These are phyloP conservation scores for Ilex asprella DNA, from an alignment of 257 asterid genomes.

Conservation along the genomic window DNA sequence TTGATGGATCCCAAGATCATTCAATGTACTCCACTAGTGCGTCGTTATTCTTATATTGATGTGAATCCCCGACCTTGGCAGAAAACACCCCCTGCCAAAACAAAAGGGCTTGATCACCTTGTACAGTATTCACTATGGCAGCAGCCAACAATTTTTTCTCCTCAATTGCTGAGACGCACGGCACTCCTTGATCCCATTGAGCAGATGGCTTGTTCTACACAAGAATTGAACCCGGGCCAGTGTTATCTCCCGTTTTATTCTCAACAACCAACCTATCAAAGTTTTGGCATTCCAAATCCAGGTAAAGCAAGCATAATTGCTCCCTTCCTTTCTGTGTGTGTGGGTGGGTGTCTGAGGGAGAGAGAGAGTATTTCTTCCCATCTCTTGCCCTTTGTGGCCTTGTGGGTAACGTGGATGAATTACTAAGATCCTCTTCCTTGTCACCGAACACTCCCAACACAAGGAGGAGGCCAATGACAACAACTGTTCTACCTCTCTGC, in stretches of 20 bases:
- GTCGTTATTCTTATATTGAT: slow-evolving; percentile 16
- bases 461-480: too few species aligned
- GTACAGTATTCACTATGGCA: slow-evolving; percentile 23
- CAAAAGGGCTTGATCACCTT: slow-evolving; percentile 6
- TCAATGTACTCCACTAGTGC: slow-evolving; percentile 13
- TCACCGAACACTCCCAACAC: too few species aligned
- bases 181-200: slow-evolving; percentile 5
- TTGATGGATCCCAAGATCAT: slow-evolving; percentile 7
- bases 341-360: neutral
- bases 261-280: slow-evolving; percentile 1
- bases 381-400: too few species aligned
- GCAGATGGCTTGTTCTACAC: slow-evolving; percentile 5
- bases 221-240: slow-evolving; percentile 6
- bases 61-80: slow-evolving; percentile 8
- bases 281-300: slow-evolving; percentile 7
- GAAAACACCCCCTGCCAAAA: slow-evolving; percentile 10
- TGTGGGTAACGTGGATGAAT: too few species aligned
- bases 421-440: too few species aligned
- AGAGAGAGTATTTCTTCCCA: too few species aligned
- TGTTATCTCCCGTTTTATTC: neutral
- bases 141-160: slow-evolving; percentile 25
- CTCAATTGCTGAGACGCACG: slow-evolving; percentile 5
- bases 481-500: too few species aligned
- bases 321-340: too few species aligned
- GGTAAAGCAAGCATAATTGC: neutral